Conservation (phyloP, 2,329 filamentous ascomycete species). For the Uncinocarpus reesii region DNA sequence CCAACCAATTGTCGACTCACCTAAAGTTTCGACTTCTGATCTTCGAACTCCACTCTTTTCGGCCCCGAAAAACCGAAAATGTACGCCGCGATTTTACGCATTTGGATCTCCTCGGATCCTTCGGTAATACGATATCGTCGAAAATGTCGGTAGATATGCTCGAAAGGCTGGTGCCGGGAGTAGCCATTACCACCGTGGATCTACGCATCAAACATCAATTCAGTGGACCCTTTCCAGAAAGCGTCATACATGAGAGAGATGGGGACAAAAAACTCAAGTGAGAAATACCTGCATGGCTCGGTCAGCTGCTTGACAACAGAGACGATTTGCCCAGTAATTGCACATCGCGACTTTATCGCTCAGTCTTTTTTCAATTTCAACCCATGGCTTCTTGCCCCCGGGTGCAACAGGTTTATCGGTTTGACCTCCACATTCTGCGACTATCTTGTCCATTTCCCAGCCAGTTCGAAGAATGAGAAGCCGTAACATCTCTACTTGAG, state of each 20-base stretch:
- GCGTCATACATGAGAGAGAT: background rate
- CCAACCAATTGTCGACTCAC: too few relatives aligned
- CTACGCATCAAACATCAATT: slow-evolving; percentile 12
- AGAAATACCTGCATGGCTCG: slow-evolving; percentile 47
- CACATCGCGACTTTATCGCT: slow-evolving; percentile 56
- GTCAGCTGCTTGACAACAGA: slow-evolving; percentile 52
- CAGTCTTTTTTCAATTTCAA: slow-evolving; percentile 49
- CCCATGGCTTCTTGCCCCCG: slow-evolving; percentile 30
- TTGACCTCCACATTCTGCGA: slow-evolving; percentile 25
- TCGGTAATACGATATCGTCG: slow-evolving; percentile 54
- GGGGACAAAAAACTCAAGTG: background rate
- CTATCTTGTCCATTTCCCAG: slow-evolving; percentile 47
- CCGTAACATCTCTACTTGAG: slow-evolving; percentile 53
- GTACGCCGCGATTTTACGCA: slow-evolving; percentile 53
- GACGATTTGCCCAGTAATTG: slow-evolving; percentile 54
- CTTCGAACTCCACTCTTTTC: slow-evolving; percentile 16
- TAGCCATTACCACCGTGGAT: slow-evolving; percentile 52
- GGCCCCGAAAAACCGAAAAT: slow-evolving; percentile 41
- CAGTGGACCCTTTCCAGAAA: too few relatives aligned
- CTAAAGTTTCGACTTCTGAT: slow-evolving; percentile 15
- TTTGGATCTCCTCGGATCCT: slow-evolving; percentile 56
- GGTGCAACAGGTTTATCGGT: slow-evolving; percentile 9
- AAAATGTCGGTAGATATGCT: slow-evolving; percentile 57
- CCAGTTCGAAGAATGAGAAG: slow-evolving; percentile 53
- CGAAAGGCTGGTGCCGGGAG: slow-evolving; percentile 49